phyloP scores from a whole-genome alignment of 1,284 basidiomycete species.

The Boletus hoseneyae region DNA sequence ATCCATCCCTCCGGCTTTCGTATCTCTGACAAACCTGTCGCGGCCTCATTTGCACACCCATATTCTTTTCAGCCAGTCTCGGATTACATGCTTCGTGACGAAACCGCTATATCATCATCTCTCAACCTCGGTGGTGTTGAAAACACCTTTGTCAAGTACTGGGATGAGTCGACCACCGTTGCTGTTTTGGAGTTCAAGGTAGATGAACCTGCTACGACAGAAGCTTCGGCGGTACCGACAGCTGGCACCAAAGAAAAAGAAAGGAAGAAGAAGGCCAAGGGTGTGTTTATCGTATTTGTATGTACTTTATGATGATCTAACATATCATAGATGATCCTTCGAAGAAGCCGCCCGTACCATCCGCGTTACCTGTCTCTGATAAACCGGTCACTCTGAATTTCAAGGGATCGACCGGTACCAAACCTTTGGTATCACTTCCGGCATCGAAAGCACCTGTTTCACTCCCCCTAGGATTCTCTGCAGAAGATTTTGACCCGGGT shows the following conservation, averaged over 20 bases:
- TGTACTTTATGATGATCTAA: constrained; percentile 11
- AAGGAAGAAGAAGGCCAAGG: constrained; percentile 61
- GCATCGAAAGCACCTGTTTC: constrained; percentile 37
- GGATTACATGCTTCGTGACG: constrained; percentile 69
- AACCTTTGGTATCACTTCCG: constrained; percentile 29
- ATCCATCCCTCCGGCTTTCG: constrained; percentile 86
- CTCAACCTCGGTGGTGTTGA: constrained; percentile 64
- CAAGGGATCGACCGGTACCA: constrained; percentile 47
- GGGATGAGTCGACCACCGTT: constrained; percentile 75
- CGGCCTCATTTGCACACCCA: constrained; percentile 84
- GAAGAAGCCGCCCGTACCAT: constrained; percentile 35
- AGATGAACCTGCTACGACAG: constrained; percentile 50
- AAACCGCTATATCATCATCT: constrained; percentile 65
- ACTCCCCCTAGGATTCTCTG: constrained; percentile 53
- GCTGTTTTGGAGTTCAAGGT: constrained; percentile 78
- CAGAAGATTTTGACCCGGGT: constrained; percentile 38
- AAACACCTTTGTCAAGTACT: constrained; percentile 72
- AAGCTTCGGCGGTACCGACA: constrained; percentile 27
- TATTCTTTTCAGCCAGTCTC: constrained; percentile 80
- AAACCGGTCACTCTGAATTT: constrained; percentile 77
- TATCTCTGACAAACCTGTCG: constrained; percentile 81
- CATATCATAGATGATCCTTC: constrained; percentile 24
- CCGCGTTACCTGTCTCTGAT: constrained; percentile 64
- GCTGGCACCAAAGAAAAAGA: constrained; percentile 50
- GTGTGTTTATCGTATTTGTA: constrained; percentile 28